Evolutionary conservation across 1,284 basidiomycete species (phyloP).

Genomic region (Fomitopsis schrenkii): DNA sequence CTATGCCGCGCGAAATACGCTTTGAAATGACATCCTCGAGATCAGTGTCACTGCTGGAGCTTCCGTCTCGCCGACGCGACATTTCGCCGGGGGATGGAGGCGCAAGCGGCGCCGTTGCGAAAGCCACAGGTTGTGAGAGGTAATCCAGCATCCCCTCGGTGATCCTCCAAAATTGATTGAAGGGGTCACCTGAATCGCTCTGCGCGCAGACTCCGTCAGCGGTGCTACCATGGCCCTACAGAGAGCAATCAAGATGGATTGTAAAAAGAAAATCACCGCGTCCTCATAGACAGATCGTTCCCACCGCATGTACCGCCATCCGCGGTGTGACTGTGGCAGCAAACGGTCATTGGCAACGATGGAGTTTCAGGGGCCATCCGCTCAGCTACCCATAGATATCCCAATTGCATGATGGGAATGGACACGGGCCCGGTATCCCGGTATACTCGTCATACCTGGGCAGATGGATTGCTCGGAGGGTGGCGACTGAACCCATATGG

Average conservation of each 20-base stretch:
- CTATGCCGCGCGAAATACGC: slow-evolving; percentile 25
- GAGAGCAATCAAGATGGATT: neutral
- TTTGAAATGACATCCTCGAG: slow-evolving; percentile 49
- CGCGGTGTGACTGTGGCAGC: too few species aligned
- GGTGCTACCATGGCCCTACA: neutral
- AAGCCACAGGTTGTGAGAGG: slow-evolving; percentile 80
- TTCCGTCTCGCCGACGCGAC: slow-evolving; percentile 38
- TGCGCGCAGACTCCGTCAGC: slow-evolving; percentile 4
- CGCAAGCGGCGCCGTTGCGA: slow-evolving; percentile 71
- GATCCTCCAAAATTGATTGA: slow-evolving; percentile 82
- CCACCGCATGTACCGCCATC: too few species aligned
- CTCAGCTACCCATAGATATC: too few species aligned
- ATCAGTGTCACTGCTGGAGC: slow-evolving; percentile 61
- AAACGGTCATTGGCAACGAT: too few species aligned
- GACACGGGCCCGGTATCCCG: too few species aligned
- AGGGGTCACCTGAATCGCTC: slow-evolving; percentile 56
- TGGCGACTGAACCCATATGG: too few species aligned
- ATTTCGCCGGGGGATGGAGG: slow-evolving; percentile 24
- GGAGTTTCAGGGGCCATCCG: too few species aligned
- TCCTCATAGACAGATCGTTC: too few species aligned
- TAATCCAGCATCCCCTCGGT: slow-evolving; percentile 81
- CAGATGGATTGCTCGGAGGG: too few species aligned
- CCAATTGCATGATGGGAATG: too few species aligned
- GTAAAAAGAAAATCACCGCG: too few species aligned
- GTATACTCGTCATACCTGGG: too few species aligned